Evolutionary conservation across 2,329 filamentous ascomycete genomes (phyloP), one percentile per base, ranked within the genome.

Genomic region (Ophiostoma piceae): DNA sequence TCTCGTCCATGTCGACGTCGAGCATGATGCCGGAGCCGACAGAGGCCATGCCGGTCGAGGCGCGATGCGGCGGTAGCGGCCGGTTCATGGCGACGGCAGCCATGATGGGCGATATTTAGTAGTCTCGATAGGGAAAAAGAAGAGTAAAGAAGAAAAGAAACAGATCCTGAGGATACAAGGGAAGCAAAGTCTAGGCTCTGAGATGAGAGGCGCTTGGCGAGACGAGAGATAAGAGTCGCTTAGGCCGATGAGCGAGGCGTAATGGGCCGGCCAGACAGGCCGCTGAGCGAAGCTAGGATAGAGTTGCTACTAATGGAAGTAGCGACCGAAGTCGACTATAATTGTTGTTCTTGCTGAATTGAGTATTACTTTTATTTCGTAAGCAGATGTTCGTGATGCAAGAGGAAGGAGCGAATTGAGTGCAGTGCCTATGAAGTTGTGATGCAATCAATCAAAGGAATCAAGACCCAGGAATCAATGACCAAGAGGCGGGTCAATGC

Each of bases 81-180:
- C 77, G 75, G 14, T 77, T 77, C n/a, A 87, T 77, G 67, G 85
- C 83, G 76, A 87, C 82, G 69, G 85, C 86, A 71, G 85, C 82
- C 85, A 87, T 87, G 43, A 7, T 35, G 19, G 32, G 22, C 32
- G 32, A 37, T 65, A 65, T 35, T n/a, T 19, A 4, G 6, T 4
- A 39, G 32, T 12, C 22, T n/a, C 32, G 60, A 37, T 64, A 37
- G 32, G 29, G 5, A 62, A 32, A 37, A 64, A 35, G 22, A 35
- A 39, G 16, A 32, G 9, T 6, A 35, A 11, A 62, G 60, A 37
- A 37, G 29, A 37, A 64, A 35, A 41, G 62, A 39, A 16, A 32
- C 8, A 14, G 32, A 37, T 35, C 29, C 7, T 41, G 35, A 22
- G 8, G 35, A 22, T 66, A n/a, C 16, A 64, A 37, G 62, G 62